These are phyloP conservation scores for Scheffersomyces cryptocercus DNA, from an alignment of 1,139 yeast species.

Conservation along the genomic window DNA sequence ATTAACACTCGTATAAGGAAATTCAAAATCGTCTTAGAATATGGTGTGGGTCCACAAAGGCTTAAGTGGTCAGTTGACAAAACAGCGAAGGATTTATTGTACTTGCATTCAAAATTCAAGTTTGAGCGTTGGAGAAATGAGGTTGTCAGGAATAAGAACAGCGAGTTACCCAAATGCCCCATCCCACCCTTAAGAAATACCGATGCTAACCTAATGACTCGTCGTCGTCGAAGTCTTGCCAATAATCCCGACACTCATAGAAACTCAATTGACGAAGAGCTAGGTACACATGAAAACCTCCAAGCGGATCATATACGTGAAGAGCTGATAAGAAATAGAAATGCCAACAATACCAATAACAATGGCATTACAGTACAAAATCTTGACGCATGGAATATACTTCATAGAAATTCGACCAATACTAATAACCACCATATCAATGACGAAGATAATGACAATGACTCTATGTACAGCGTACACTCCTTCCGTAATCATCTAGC, in stretches of 20 bases:
- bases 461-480: conserved; percentile 18
- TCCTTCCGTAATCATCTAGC: conserved; percentile 28
- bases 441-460: conserved; percentile 12
- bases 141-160: conserved; percentile 29
- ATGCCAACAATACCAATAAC: conserved; percentile 1
- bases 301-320: too few species aligned
- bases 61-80: conserved; percentile 80
- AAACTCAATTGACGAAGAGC: neutral
- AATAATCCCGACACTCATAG: neutral
- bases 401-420: conserved; percentile 7
- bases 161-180: conserved; percentile 47
- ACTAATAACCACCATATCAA: neutral
- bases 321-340: neutral
- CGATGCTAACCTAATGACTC: conserved; percentile 11
- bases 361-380: neutral
- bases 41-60: conserved; percentile 82
- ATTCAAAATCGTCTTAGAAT: conserved; percentile 73
- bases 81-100: conserved; percentile 68
- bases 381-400: conserved; percentile 1
- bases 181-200: conserved; percentile 20
- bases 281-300: neutral
- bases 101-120: conserved; percentile 68
- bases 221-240: neutral
- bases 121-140: conserved; percentile 44
- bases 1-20: conserved; percentile 50